Percentiles rank a stretch among this genome's conserved stretches.
Conservation (phyloP, 345 rosid genomes). For the Excoecaria agallocha region DNA sequence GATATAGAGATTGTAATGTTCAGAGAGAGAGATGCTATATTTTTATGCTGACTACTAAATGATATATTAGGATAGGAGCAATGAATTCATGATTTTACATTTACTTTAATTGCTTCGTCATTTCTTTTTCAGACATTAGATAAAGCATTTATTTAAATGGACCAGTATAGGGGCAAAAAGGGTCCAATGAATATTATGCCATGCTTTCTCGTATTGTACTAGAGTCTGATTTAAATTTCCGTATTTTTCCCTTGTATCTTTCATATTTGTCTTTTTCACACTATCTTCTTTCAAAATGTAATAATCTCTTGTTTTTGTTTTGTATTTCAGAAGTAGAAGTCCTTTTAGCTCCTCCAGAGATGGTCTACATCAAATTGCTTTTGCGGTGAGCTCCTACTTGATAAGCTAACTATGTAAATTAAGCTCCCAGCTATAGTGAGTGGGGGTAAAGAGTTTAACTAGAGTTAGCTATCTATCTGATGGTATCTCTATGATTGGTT, state of each 20-base stretch:
- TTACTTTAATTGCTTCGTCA: not conserved
- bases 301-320: conserved; percentile 10
- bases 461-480: conserved; percentile 8
- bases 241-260: not conserved
- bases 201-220: not conserved
- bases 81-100: not conserved
- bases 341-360: conserved; percentile 93
- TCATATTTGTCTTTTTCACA: not conserved
- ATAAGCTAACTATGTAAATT: not conserved
- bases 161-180: not conserved
- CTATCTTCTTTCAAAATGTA: not conserved
- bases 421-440: not conserved
- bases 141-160: not conserved
- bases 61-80: not conserved
- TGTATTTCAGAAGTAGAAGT: conserved; percentile 84
- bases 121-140: not conserved
- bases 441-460: not conserved
- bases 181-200: not conserved
- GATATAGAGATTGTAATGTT: not conserved
- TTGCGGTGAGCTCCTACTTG: conserved; percentile 53
- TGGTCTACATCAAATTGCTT: conserved; percentile 91
- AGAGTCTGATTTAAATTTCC: not conserved
- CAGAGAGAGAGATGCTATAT: not conserved
- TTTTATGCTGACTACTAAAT: not conserved
- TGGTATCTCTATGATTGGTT: conserved; percentile 20